These are phyloP conservation scores for Aspergillus neotritici DNA, from an alignment of 2,329 filamentous ascomycete genomes.

Conservation along the genomic window DNA sequence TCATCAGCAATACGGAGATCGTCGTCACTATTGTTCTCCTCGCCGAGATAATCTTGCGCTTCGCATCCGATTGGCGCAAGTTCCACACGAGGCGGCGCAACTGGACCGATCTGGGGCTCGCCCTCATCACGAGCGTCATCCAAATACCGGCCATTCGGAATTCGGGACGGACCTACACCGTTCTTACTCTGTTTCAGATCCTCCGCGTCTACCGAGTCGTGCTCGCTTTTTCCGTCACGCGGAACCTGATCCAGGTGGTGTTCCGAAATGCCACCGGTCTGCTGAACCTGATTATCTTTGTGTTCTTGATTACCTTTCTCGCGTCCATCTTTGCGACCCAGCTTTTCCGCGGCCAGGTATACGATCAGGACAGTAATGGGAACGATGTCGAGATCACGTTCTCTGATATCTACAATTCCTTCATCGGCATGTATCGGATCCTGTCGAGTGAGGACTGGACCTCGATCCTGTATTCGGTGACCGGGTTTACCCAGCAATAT, in stretches of 20 bases:
- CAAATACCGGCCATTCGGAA: constrained; percentile 73
- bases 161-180: constrained; percentile 69
- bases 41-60: constrained; percentile 74
- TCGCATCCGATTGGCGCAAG: constrained; percentile 69
- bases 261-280: constrained; percentile 89
- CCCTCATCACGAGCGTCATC: constrained; percentile 75
- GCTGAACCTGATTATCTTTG: constrained; percentile 88
- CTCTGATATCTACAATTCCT: constrained; percentile 87
- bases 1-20: constrained; percentile 69
- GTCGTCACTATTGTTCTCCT: constrained; percentile 72
- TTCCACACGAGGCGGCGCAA: constrained; percentile 74
- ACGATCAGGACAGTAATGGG: constrained; percentile 55
- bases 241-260: constrained; percentile 77
- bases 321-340: constrained; percentile 90
- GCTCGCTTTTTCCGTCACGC: constrained; percentile 77
- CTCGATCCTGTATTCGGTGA: constrained; percentile 73
- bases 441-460: constrained; percentile 98
- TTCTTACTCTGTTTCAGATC: constrained; percentile 90
- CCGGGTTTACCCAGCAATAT: constrained; percentile 57
- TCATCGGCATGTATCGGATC: constrained; percentile 96
- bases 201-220: constrained; percentile 88
- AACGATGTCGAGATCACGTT: constrained; percentile 68
- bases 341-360: constrained; percentile 82
- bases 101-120: constrained; percentile 72
- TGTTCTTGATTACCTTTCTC: constrained; percentile 91